These are phyloP conservation scores for Phytophthora macrochlamydospora DNA, from an alignment of 352 stramenopile genomes.

Conservation along the genomic window DNA sequence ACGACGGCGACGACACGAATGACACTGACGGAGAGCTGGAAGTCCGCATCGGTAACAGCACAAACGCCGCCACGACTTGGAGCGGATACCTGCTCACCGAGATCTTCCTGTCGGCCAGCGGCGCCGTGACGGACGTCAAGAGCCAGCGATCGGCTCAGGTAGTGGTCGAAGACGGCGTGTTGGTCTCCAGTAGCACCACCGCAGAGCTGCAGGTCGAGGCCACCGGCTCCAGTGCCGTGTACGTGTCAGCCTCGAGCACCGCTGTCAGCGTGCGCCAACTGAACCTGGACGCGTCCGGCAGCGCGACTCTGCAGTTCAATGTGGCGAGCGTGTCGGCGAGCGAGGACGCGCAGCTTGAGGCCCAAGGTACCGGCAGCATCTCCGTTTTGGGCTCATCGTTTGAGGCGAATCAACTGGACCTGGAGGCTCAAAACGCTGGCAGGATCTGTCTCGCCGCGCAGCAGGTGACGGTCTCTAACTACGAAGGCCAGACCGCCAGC, in stretches of 20 bases:
- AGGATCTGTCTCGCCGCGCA: conserved; percentile 29
- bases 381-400: conserved; percentile 29
- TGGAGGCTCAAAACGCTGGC: conserved; percentile 26
- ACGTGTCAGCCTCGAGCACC: conserved; percentile 24
- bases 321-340: conserved; percentile 25
- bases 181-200: conserved; percentile 28
- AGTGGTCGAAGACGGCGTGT: conserved; percentile 33
- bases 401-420: conserved; percentile 16
- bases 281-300: conserved; percentile 17
- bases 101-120: conserved; percentile 28
- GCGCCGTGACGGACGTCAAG: conserved; percentile 33
- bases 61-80: conserved; percentile 10
- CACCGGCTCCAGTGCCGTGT: conserved; percentile 34
- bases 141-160: conserved; percentile 30
- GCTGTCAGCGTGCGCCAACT: conserved; percentile 28
- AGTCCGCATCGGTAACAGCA: conserved; percentile 26
- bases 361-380: conserved; percentile 17
- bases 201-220: conserved; percentile 34
- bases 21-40: conserved; percentile 28
- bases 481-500: conserved; percentile 24
- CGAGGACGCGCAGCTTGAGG: conserved; percentile 25
- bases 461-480: conserved; percentile 24
- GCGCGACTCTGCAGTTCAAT: conserved; percentile 29
- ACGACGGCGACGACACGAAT: conserved; percentile 10
- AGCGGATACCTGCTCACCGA: conserved; percentile 40